These are phyloP conservation scores for Termitomyces sp. DNA, from an alignment of 768 basidiomycete species.

Conservation along the genomic window DNA sequence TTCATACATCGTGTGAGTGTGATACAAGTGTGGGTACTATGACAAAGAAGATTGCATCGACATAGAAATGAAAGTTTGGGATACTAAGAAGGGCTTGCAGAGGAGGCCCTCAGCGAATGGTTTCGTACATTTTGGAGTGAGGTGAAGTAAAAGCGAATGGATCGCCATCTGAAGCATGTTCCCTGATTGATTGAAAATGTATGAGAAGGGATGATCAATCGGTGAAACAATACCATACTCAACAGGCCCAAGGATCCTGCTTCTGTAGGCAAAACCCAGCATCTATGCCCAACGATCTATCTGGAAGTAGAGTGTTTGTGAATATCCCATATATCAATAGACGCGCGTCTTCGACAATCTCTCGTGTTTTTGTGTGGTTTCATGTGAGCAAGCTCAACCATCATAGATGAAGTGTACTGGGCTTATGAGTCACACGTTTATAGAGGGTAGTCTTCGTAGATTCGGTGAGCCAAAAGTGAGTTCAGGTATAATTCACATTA, in stretches of 20 bases:
- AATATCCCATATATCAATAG: too few species aligned
- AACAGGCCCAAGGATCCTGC: slow-evolving; percentile 75
- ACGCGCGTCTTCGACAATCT: too few species aligned
- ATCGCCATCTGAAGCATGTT: too few species aligned
- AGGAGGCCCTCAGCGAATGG: slow-evolving; percentile 71
- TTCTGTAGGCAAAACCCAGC: too few species aligned
- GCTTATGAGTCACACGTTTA: not conserved
- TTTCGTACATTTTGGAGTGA: slow-evolving; percentile 60
- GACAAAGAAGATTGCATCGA: too few species aligned
- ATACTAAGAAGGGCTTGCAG: not conserved
- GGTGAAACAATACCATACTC: slow-evolving; percentile 44
- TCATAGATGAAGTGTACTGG: not conserved
- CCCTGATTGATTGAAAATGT: too few species aligned
- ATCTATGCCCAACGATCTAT: not conserved
- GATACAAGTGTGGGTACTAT: too few species aligned
- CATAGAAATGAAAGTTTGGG: not conserved
- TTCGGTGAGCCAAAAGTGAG: not conserved
- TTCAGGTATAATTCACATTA: not conserved
- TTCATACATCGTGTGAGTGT: too few species aligned
- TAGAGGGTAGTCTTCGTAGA: not conserved
- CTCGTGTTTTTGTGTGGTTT: too few species aligned
- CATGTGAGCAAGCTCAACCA: too few species aligned
- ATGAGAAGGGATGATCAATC: too few species aligned
- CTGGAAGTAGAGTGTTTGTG: not conserved
- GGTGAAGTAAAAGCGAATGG: too few species aligned